Conservation (phyloP, 2,329 filamentous ascomycete genomes). For the Trichothecium roseum region DNA sequence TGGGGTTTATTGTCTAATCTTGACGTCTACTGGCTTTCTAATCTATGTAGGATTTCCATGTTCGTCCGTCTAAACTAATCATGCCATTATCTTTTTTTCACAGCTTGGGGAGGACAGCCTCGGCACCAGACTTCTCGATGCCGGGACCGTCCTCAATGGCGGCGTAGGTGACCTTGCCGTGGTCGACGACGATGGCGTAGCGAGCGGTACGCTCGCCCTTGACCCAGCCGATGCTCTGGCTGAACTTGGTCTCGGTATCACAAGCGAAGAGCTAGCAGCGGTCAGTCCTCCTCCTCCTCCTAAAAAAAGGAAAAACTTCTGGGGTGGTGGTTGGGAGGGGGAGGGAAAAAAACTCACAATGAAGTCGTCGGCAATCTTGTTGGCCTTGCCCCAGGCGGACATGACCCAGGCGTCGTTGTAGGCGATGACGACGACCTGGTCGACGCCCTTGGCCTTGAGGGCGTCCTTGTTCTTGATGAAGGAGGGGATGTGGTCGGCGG, state of each 20-base stretch:
- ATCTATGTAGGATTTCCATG: too few relatives aligned
- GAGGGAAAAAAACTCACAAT: slow-evolving; percentile 30
- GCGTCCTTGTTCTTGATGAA: slow-evolving; percentile 64
- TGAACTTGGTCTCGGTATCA: slow-evolving; percentile 61
- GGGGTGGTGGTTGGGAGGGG: slow-evolving; percentile 1
- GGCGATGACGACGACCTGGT: slow-evolving; percentile 71
- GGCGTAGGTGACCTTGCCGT: slow-evolving; percentile 75
- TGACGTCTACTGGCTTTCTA: too few relatives aligned
- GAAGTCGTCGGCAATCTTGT: slow-evolving; percentile 60
- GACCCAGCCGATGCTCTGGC: slow-evolving; percentile 68
- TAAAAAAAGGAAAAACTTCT: background rate
- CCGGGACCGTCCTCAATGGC: slow-evolving; percentile 53
- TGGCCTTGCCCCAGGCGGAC: slow-evolving; percentile 85
- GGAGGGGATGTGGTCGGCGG: slow-evolving; percentile 67
- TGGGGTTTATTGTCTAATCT: too few relatives aligned
- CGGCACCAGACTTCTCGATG: slow-evolving; percentile 39
- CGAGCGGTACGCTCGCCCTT: slow-evolving; percentile 64
- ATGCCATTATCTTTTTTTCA: too few relatives aligned
- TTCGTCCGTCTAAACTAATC: too few relatives aligned
- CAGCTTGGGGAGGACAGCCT: slow-evolving; percentile 43
- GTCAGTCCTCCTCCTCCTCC: background rate
- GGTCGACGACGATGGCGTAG: slow-evolving; percentile 72
- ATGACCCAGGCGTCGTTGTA: slow-evolving; percentile 82
- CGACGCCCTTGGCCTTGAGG: slow-evolving; percentile 72
- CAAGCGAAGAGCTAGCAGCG: slow-evolving; percentile 60